Base-by-base conservation (phyloP, 2,329 filamentous ascomycete species). In the Stagonosporopsis cucurbitacearum region DNA sequence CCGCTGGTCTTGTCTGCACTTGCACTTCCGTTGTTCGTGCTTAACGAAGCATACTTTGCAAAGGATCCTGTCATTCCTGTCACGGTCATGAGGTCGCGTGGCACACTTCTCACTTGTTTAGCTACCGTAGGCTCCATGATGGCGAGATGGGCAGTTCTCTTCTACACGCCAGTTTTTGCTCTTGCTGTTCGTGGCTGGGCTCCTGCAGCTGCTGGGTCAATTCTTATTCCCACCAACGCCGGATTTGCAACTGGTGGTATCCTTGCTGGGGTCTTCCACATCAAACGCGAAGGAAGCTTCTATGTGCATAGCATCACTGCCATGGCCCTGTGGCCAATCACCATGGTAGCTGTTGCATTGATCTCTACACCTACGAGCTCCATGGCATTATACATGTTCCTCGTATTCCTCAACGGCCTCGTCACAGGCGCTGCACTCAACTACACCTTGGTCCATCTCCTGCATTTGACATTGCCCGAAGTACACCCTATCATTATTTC, bases 111-210 rank as follows among this genome's bases (percentile, higher is more conserved):
- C 20, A 89, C 89, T 1, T 94, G 91, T 68, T 68, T 93, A 20
- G 84, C 88, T 1, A 90, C 92, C 45, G 81, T 93, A 0, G 87
- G 88, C 19, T 84, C 92, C 71, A 94, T 96, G 90, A 87, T 90
- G 70, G 83, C 89, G 2, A 87, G 92, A 54, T 96, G 91, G 91
- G 83, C 82, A 6, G 82, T 96, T 2, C 80, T 96, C 7, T 95
- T 92, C 78, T 96, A 92, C 75, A 84, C 88, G 0, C 91, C 92
- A 0, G 86, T 92, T 39, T 93, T 91, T 66, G 88, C 90, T 30
- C 86, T 95, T 54, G 89, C 90, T 3, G 88, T 95, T 1, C 85
- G 88, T 2, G 85, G 85, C 51, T 89, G 89, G 78, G 77, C 82
- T 0, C 88, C 90, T 0, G 88, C 89, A 1, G 79, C 85, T 1